These are phyloP conservation scores for Glaciozyma martinii DNA, from an alignment of 768 basidiomycete genomes.

Conservation along the genomic window DNA sequence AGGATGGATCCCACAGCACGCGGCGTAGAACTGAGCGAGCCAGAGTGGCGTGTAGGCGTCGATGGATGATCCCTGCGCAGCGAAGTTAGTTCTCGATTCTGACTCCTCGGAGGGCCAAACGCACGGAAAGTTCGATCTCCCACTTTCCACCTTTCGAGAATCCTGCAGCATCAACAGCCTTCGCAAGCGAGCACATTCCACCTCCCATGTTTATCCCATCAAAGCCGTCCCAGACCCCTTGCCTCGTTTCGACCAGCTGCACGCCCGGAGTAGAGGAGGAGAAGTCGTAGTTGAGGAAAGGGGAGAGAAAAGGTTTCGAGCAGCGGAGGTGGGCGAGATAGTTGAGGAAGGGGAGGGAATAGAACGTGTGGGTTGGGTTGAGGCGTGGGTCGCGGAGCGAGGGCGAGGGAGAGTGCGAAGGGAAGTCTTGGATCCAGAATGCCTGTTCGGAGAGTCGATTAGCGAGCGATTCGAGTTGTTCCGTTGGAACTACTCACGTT, in stretches of 20 bases:
- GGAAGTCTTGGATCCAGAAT: constrained; percentile 27
- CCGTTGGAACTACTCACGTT: constrained; percentile 9
- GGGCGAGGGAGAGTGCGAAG: neutral
- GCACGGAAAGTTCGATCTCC: constrained; percentile 22
- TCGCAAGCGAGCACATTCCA: constrained; percentile 15
- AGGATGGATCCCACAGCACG: constrained; percentile 12
- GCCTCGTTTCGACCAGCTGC: constrained; percentile 4
- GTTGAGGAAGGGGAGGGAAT: constrained; percentile 7
- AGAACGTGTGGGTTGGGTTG: constrained; percentile 19
- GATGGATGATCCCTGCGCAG: constrained; percentile 17
- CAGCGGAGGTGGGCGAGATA: neutral
- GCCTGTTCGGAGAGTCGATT: constrained; percentile 1
- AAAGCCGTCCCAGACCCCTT: too few relatives aligned
- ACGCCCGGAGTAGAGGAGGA: neutral
- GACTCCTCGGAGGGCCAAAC: neutral
- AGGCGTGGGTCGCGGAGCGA: neutral
- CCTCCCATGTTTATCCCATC: constrained; percentile 14
- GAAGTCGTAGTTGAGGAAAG: constrained; percentile 10
- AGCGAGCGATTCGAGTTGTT: neutral
- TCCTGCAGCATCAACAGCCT: neutral
- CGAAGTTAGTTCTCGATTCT: neutral
- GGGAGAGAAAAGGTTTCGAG: neutral
- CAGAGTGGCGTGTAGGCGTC: constrained; percentile 11
- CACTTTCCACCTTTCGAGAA: constrained; percentile 19
- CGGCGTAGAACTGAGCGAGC: constrained; percentile 20